Base-by-base conservation (phyloP, 2,329 filamentous ascomycete genomes). In the Ophiostoma angusticollis region DNA sequence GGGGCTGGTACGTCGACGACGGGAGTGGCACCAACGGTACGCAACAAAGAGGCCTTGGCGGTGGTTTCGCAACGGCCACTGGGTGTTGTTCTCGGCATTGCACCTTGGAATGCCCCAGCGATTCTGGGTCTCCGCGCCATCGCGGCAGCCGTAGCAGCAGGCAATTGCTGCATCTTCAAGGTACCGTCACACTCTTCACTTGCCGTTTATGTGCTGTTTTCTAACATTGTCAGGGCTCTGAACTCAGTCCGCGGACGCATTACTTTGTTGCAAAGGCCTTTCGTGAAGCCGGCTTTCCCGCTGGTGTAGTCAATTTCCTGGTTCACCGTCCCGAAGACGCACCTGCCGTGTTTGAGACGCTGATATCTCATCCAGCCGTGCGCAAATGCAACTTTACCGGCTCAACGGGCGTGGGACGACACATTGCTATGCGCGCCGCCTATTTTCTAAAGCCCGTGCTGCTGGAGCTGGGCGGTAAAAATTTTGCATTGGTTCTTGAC, bases 311-410 rank as follows among this genome's bases (percentile, higher is more conserved):
- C 28, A 91, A 86, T 56, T 63, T 84, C 33, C 61, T 93, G 21
- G 79, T 78, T 16, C 61, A 68, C 23, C 71, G 78, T 3, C 73
- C 76, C 40, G 67, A 76, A 42, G 72, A 81, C 47, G 84, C 83
- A 0, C 66, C 78, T 0, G 64, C 68, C 11, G 65, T 89, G 24
- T 87, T 82, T 0, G 68, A 68, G 19, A 63, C 74, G 2, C 57
- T 91, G 23, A 82, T 93, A 47, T 68, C 74, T 31, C 66, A 82
- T 50, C 72, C 72, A 0, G 63, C 65, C 0, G 62, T 93, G 41
- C 80, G 76, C 55, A 91, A 93, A 62, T 68, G 93, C 55, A 91
- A 85, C 61, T 93, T 93, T 58, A 93, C 85, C 0, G 85, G 85
- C 22, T 81, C 74, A 50, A 85, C 84, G 0, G 57, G 58, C 0